These are phyloP conservation scores for Phytophthora crassamura DNA, from an alignment of 352 stramenopile genomes.

Conservation along the genomic window DNA sequence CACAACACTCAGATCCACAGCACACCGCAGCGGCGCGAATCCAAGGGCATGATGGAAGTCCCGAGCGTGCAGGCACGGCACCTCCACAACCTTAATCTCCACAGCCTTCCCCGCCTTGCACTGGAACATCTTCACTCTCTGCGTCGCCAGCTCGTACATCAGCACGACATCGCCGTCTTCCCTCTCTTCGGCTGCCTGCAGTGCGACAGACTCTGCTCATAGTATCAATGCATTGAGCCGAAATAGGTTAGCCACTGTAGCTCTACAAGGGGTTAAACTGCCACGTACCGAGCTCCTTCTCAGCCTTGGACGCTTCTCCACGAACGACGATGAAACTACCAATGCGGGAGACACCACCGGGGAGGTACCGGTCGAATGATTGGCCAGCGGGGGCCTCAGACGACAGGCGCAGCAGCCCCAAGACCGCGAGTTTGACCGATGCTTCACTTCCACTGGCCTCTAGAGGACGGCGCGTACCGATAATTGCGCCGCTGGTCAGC, in stretches of 20 bases:
- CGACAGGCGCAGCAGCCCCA: constrained; percentile 28
- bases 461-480: constrained; percentile 27
- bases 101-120: constrained; percentile 13
- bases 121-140: constrained; percentile 27
- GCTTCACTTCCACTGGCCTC: constrained; percentile 14
- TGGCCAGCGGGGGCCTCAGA: constrained; percentile 13
- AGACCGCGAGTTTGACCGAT: constrained; percentile 31
- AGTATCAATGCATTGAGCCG: constrained; percentile 1
- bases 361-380: constrained; percentile 29
- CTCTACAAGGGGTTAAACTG: not conserved
- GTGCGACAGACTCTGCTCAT: constrained; percentile 19
- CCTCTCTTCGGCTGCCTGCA: constrained; percentile 3
- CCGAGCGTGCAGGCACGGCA: constrained; percentile 55
- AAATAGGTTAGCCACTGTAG: not conserved
- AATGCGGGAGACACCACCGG: constrained; percentile 35
- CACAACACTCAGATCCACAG: constrained; percentile 39
- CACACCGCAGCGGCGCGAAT: constrained; percentile 47
- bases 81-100: constrained; percentile 32
- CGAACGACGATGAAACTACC: constrained; percentile 32
- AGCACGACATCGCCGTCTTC: constrained; percentile 19
- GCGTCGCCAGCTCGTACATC: constrained; percentile 24
- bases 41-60: constrained; percentile 50
- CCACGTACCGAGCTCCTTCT: constrained; percentile 23
- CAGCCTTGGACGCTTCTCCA: constrained; percentile 13
- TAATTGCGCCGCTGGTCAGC: constrained; percentile 24